phyloP scores from a whole-genome alignment of 2,329 filamentous ascomycete species.

The Zasmidium angulare region DNA sequence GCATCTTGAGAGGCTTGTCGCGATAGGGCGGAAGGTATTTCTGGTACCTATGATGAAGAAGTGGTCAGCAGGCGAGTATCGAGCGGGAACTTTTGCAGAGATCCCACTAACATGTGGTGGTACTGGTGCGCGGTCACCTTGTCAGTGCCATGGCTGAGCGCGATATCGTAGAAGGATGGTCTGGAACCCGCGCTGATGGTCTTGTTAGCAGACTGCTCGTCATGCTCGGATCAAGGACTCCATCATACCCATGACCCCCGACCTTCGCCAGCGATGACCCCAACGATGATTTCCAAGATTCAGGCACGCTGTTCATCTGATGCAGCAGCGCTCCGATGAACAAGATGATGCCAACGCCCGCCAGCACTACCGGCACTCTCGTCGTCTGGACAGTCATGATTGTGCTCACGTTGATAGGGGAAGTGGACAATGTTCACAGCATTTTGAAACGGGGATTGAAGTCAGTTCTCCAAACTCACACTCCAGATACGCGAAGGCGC shows the following conservation, averaged over 20 bases:
- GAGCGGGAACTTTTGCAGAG: no score
- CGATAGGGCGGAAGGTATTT: slow-evolving; percentile 38
- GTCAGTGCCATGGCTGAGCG: slow-evolving; percentile 40
- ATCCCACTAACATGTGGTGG: slow-evolving; percentile 34
- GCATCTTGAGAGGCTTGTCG: slow-evolving; percentile 39
- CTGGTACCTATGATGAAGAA: slow-evolving; percentile 31
- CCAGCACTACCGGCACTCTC: slow-evolving; percentile 16
- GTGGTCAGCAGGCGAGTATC: no score
- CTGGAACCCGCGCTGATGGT: background rate
- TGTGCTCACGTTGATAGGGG: background rate
- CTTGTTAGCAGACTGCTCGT: background rate
- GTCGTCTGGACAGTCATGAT: slow-evolving; percentile 14
- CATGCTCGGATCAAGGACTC: background rate
- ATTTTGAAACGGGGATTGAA: background rate
- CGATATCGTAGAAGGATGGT: slow-evolving; percentile 37
- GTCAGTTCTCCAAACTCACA: background rate
- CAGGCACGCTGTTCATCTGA: slow-evolving; percentile 10
- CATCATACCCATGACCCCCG: background rate
- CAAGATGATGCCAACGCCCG: slow-evolving; percentile 12
- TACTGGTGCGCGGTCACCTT: slow-evolving; percentile 44
- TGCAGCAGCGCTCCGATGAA: slow-evolving; percentile 14
- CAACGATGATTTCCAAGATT: background rate
- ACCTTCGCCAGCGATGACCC: background rate
- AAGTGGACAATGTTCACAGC: background rate
- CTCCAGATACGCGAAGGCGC: background rate